Evolutionary conservation across 2,329 filamentous ascomycete genomes (phyloP).

Genomic region (Fusarium nisikadoi): DNA sequence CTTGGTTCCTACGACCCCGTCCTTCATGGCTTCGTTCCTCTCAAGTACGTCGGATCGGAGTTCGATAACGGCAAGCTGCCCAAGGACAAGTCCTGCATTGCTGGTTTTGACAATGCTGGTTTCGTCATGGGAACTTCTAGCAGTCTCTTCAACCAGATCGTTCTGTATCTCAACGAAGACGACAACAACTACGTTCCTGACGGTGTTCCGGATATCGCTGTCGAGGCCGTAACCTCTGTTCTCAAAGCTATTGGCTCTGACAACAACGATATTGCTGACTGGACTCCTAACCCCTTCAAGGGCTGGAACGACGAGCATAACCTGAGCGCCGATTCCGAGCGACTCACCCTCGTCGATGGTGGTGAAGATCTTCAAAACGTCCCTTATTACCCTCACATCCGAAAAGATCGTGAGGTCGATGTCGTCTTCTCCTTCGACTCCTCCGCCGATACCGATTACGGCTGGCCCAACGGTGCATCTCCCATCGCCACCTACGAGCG

Average conservation of each 20-base stretch:
- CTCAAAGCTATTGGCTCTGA: conserved; percentile 65
- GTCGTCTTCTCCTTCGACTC: conserved; percentile 74
- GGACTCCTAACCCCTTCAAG: conserved; percentile 68
- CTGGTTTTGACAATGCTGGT: conserved; percentile 81
- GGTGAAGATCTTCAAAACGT: conserved; percentile 84
- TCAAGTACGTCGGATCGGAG: conserved; percentile 68
- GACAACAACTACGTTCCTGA: conserved; percentile 62
- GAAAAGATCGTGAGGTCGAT: conserved; percentile 63
- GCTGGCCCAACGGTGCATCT: conserved; percentile 71
- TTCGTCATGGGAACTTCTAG: conserved; percentile 87
- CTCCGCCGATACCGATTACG: conserved; percentile 66
- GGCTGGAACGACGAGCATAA: conserved; percentile 61
- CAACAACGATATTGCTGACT: conserved; percentile 81
- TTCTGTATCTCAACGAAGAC: conserved; percentile 72
- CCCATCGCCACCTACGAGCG: conserved; percentile 68
- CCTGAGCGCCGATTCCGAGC: conserved; percentile 55
- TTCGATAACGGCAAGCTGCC: conserved; percentile 61
- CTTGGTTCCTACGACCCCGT: conserved; percentile 72
- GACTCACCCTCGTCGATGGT: conserved; percentile 81
- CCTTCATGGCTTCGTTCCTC: conserved; percentile 68
- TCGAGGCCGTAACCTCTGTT: conserved; percentile 60
- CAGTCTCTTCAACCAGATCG: conserved; percentile 78
- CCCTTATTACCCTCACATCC: conserved; percentile 73
- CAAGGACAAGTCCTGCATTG: conserved; percentile 58
- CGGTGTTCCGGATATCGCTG: conserved; percentile 54